Evolutionary conservation across 1,284 basidiomycete genomes (phyloP).

Genomic region (Tylopilus orsonianus): DNA sequence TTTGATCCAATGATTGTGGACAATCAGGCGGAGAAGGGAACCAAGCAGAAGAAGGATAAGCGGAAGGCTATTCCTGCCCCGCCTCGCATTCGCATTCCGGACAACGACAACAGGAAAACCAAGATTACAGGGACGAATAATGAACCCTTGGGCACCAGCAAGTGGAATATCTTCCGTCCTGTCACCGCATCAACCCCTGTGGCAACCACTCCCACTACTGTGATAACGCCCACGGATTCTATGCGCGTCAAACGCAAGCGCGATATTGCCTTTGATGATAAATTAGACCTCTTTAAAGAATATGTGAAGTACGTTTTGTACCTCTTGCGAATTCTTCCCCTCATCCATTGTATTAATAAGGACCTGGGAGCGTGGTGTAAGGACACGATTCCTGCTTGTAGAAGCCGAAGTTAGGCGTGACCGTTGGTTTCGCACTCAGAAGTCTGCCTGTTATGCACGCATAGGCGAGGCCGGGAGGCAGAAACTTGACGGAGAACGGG

Average conservation of each 20-base stretch:
- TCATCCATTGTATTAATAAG: constrained; percentile 14
- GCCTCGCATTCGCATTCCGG: constrained; percentile 32
- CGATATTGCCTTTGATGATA: constrained; percentile 22
- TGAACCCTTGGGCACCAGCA: constrained; percentile 17
- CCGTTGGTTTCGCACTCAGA: constrained; percentile 33
- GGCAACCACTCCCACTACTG: constrained; percentile 13
- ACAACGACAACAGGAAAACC: constrained; percentile 15
- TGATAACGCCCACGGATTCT: constrained; percentile 22
- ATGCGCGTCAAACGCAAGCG: constrained; percentile 27
- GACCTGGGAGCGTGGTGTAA: constrained; percentile 32
- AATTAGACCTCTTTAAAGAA: constrained; percentile 28
- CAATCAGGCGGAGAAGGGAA: constrained; percentile 2
- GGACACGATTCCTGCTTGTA: constrained; percentile 23
- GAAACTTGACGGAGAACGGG: constrained; percentile 29
- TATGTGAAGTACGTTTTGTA: constrained; percentile 28
- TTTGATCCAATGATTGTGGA: constrained; percentile 13
- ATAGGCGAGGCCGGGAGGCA: constrained; percentile 32
- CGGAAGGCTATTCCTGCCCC: constrained; percentile 19
- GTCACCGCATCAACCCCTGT: constrained; percentile 8
- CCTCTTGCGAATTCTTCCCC: neutral
- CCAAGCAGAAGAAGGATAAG: constrained; percentile 12
- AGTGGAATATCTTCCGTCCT: constrained; percentile 16
- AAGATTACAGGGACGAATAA: constrained; percentile 29
- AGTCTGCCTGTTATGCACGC: constrained; percentile 30
- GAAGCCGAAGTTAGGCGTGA: constrained; percentile 32